Evolutionary conservation across 805 yeast genomes (phyloP).

Genomic region (Nakazawaea peltata): DNA sequence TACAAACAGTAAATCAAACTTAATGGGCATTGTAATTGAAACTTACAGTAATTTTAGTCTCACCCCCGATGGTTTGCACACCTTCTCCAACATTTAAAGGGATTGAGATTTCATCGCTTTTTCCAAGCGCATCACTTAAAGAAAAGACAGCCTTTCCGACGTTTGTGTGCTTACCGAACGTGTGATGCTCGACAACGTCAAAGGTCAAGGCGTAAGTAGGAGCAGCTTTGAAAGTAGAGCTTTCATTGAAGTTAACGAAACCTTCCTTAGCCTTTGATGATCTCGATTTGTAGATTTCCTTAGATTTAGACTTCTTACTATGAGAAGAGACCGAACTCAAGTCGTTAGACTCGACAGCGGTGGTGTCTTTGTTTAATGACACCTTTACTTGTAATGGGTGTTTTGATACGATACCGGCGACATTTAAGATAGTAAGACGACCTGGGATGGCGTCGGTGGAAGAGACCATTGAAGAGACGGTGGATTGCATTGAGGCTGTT

Average conservation of each 20-base stretch:
- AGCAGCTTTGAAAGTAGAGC: conserved; percentile 58
- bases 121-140: conserved; percentile 42
- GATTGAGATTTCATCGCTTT: conserved; percentile 31
- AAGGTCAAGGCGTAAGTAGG: conserved; percentile 53
- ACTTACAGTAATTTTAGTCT: conserved; percentile 20
- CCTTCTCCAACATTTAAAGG: conserved; percentile 30
- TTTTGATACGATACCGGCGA: conserved; percentile 14
- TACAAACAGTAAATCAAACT: no score
- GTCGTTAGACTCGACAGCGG: no score
- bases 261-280: conserved; percentile 43
- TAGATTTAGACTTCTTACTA: conserved; percentile 26
- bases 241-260: conserved; percentile 49
- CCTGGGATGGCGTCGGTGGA: conserved; percentile 39
- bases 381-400: conserved; percentile 44
- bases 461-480: conserved; percentile 20
- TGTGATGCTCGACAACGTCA: conserved; percentile 57
- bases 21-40: conserved; percentile 26
- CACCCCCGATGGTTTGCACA: conserved; percentile 2
- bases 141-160: conserved; percentile 51
- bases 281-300: conserved; percentile 61
- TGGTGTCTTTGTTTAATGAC: conserved; percentile 32
- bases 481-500: conserved; percentile 22
- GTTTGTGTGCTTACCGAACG: conserved; percentile 62
- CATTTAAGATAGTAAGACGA: conserved; percentile 38
- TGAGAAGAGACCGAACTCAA: conserved; percentile 2